phyloP scores from a whole-genome alignment of 495 filamentous ascomycete species.

The Talaromyces proteolyticus region DNA sequence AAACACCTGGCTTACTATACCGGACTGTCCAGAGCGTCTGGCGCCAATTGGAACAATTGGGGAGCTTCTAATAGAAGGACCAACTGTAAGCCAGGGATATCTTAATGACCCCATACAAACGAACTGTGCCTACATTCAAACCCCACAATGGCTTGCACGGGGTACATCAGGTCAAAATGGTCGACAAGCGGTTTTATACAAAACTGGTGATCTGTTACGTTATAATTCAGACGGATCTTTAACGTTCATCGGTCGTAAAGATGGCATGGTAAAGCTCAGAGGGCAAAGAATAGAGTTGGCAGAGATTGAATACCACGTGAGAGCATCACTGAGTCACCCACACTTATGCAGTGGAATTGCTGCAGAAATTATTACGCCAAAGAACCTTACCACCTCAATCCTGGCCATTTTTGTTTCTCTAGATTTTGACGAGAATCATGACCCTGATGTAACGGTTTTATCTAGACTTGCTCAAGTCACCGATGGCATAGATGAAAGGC shows the following conservation, averaged over 20 bases:
- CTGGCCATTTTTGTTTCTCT: constrained; percentile 5
- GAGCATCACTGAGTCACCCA: constrained; percentile 45
- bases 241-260: constrained; percentile 41
- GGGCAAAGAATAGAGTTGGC: constrained; percentile 49
- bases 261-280: constrained; percentile 46
- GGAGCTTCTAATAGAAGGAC: constrained; percentile 31
- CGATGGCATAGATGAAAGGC: constrained; percentile 4
- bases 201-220: constrained; percentile 47
- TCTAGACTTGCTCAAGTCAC: neutral
- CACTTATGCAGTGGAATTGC: constrained; percentile 42
- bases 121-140: neutral
- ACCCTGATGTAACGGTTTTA: too few species aligned
- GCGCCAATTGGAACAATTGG: constrained; percentile 37
- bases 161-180: constrained; percentile 27
- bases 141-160: constrained; percentile 18
- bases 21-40: constrained; percentile 23
- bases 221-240: constrained; percentile 40
- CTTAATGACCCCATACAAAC: constrained; percentile 2
- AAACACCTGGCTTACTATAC: constrained; percentile 8
- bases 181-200: constrained; percentile 38
- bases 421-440: too few species aligned
- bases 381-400: neutral
- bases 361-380: constrained; percentile 12
- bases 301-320: constrained; percentile 51
- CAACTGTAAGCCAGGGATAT: constrained; percentile 14